Conservation (phyloP, 768 basidiomycete genomes). For the Mycena amicta region DNA sequence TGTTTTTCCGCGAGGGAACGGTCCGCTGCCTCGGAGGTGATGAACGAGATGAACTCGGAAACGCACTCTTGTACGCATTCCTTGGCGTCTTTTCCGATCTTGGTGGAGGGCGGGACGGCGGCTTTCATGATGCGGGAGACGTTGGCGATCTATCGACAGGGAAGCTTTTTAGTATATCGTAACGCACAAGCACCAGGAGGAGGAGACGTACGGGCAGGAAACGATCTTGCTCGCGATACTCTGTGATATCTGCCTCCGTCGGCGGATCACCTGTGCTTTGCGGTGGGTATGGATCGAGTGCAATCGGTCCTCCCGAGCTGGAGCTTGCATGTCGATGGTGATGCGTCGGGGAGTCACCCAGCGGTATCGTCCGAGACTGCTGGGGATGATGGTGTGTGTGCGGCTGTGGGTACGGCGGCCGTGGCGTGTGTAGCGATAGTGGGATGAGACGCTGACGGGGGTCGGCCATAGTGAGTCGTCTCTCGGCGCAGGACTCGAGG, state of each 20-base stretch:
- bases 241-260: conserved; percentile 91
- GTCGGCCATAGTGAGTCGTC: neutral
- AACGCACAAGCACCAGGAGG: neutral
- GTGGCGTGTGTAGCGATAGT: neutral
- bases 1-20: conserved; percentile 93
- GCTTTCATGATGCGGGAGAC: conserved; percentile 98
- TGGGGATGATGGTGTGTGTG: neutral
- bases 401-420: neutral
- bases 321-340: neutral
- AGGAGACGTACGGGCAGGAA: conserved; percentile 77
- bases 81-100: conserved; percentile 97
- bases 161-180: neutral
- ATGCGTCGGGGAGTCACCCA: neutral
- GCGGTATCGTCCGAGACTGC: neutral
- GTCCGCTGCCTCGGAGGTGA: conserved; percentile 95
- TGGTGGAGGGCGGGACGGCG: conserved; percentile 85
- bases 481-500: neutral
- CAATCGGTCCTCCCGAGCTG: neutral
- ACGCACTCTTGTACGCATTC: conserved; percentile 99
- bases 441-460: neutral
- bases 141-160: conserved; percentile 81
- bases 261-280: neutral
- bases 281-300: neutral
- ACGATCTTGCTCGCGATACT: conserved; percentile 93
- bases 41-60: conserved; percentile 97